Percentiles rank a stretch among this genome's conserved stretches.
phyloP scores from a whole-genome alignment of 805 yeast species.

The Komagataella ulmi region DNA sequence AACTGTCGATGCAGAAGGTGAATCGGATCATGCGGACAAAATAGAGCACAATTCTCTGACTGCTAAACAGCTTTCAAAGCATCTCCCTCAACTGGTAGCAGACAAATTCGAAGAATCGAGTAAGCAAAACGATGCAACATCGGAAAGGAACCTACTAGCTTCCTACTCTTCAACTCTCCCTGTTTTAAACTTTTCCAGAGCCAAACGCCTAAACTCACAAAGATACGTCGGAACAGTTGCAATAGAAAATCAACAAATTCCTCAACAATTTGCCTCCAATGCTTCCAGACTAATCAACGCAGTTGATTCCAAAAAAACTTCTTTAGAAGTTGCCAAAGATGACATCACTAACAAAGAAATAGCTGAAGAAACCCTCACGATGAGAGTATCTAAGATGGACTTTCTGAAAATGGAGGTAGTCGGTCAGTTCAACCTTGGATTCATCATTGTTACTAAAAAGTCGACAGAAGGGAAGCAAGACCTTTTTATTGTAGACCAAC shows the following conservation, averaged over 20 bases:
- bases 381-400: conserved; percentile 58
- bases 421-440: conserved; percentile 95
- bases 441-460: conserved; percentile 60
- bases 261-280: neutral
- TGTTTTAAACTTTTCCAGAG: neutral
- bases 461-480: conserved; percentile 26
- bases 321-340: conserved; percentile 12
- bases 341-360: conserved; percentile 30
- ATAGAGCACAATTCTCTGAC: neutral
- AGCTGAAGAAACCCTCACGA: conserved; percentile 45
- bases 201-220: neutral
- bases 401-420: conserved; percentile 64
- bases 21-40: neutral
- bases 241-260: neutral
- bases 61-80: neutral
- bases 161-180: neutral
- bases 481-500: conserved; percentile 87
- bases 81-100: neutral
- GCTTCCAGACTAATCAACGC: neutral
- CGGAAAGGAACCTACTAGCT: neutral
- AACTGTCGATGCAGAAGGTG: neutral
- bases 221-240: neutral
- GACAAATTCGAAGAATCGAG: neutral
- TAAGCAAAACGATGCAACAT: neutral
- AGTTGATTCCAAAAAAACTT: neutral